These are phyloP conservation scores for Gracilaria domingensis DNA, from an alignment of 23 red algal species.

Conservation along the genomic window DNA sequence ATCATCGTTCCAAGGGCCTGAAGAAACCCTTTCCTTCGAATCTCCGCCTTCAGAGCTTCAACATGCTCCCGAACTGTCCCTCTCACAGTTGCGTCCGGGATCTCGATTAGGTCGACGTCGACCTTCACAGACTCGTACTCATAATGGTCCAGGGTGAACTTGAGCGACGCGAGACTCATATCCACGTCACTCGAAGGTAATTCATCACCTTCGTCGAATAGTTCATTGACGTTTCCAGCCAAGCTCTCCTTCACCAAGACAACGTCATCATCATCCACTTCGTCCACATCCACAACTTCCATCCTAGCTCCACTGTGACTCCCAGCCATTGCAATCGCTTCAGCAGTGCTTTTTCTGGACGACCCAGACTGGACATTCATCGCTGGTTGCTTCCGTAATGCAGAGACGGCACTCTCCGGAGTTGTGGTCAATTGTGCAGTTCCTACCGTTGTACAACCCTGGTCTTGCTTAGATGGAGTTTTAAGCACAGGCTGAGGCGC, in stretches of 20 bases:
- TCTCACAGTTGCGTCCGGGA: background rate
- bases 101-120: background rate
- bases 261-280: background rate
- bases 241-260: background rate
- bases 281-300: background rate
- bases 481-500: too few relatives aligned
- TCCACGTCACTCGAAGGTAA: background rate
- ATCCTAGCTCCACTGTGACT: background rate
- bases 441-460: too few relatives aligned
- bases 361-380: background rate
- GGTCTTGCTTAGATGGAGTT: too few relatives aligned
- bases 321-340: background rate
- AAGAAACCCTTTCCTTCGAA: background rate
- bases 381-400: background rate
- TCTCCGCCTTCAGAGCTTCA: background rate
- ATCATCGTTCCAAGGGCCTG: background rate
- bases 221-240: background rate
- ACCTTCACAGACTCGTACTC: background rate
- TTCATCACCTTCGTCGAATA: background rate
- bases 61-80: background rate
- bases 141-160: background rate
- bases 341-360: background rate
- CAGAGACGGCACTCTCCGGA: background rate
- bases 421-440: background rate
- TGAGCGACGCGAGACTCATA: background rate